Evolutionary conservation across 176 grass and related monocot species (phyloP).

Genomic region (Cenchrus fungigraminus): DNA sequence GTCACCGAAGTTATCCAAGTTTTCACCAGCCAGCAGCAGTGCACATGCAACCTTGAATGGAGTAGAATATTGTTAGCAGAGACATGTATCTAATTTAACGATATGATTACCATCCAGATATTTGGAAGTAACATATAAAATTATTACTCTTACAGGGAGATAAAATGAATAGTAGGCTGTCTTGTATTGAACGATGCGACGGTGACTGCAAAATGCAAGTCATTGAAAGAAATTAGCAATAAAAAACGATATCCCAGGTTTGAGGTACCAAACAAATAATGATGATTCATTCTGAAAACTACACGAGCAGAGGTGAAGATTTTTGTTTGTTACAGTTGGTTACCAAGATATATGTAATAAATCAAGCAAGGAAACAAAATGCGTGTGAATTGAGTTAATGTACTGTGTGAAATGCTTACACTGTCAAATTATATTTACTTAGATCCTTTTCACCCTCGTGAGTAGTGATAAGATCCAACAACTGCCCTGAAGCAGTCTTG

Average conservation of each 20-base stretch:
- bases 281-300: conserved; percentile 9
- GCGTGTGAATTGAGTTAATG: background rate
- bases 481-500: conserved; percentile 95
- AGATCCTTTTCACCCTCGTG: conserved; percentile 96
- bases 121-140: background rate
- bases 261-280: conserved; percentile 29
- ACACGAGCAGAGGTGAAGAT: background rate
- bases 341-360: conserved; percentile 15
- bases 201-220: conserved; percentile 62
- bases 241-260: conserved; percentile 9
- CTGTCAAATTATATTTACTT: conserved; percentile 75
- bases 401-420: conserved; percentile 57
- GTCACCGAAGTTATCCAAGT: conserved; percentile 80
- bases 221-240: conserved; percentile 38
- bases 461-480: conserved; percentile 97
- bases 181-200: conserved; percentile 95
- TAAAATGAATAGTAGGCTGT: conserved; percentile 99
- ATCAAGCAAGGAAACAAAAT: conserved; percentile 16
- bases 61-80: conserved; percentile 27
- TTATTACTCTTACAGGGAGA: conserved; percentile 68
- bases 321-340: conserved; percentile 3
- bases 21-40: conserved; percentile 76
- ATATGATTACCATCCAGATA: background rate
- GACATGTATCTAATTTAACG: background rate
- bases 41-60: conserved; percentile 88